Percentiles rank a stretch among this genome's conserved stretches.
phyloP scores from a whole-genome alignment of 306 rosid species.

The Rubus idaeus region DNA sequence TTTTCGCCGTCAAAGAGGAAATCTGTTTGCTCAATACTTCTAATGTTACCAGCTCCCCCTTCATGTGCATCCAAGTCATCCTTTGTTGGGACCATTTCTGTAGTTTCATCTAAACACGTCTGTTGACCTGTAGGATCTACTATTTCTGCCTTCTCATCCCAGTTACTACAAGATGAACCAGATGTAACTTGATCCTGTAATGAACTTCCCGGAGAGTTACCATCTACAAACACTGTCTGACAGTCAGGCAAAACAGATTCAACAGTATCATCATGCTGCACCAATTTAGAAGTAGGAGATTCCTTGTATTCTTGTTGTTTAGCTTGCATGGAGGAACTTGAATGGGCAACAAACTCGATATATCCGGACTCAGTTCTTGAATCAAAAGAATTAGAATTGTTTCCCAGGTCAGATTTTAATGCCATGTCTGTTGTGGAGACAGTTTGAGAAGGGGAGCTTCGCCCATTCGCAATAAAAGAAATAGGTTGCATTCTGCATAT shows the following conservation, averaged over 20 bases:
- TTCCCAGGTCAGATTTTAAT: slow-evolving; percentile 36
- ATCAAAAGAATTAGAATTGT: slow-evolving; percentile 64
- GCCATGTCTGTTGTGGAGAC: slow-evolving; percentile 35
- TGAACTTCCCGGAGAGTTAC: slow-evolving; percentile 45
- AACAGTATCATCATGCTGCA: slow-evolving; percentile 40
- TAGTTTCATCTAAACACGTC: slow-evolving; percentile 40
- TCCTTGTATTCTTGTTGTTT: slow-evolving; percentile 50
- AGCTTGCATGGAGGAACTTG: slow-evolving; percentile 47
- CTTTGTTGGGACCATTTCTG: slow-evolving; percentile 36
- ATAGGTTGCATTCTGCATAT: slow-evolving; percentile 46
- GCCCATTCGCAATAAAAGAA: slow-evolving; percentile 33
- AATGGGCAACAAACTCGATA: slow-evolving; percentile 68
- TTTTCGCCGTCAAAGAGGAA: slow-evolving; percentile 40
- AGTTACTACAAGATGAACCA: slow-evolving; percentile 68
- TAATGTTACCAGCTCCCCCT: slow-evolving; percentile 32
- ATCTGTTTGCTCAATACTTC: slow-evolving; percentile 43
- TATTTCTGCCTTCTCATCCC: slow-evolving; percentile 93
- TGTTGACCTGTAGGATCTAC: slow-evolving; percentile 51
- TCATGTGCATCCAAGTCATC: slow-evolving; percentile 35
- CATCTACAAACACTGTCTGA: slow-evolving; percentile 38
- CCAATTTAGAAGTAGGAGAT: slow-evolving; percentile 45
- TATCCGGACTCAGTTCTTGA: slow-evolving; percentile 62
- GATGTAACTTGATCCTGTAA: slow-evolving; percentile 58
- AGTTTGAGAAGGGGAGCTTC: slow-evolving; percentile 36
- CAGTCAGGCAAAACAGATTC: slow-evolving; percentile 44